A percentile compares a stretch with the other conserved stretches of the same genome.
Conservation (phyloP, 2,329 filamentous ascomycete genomes). For the Capronia epimyces region DNA sequence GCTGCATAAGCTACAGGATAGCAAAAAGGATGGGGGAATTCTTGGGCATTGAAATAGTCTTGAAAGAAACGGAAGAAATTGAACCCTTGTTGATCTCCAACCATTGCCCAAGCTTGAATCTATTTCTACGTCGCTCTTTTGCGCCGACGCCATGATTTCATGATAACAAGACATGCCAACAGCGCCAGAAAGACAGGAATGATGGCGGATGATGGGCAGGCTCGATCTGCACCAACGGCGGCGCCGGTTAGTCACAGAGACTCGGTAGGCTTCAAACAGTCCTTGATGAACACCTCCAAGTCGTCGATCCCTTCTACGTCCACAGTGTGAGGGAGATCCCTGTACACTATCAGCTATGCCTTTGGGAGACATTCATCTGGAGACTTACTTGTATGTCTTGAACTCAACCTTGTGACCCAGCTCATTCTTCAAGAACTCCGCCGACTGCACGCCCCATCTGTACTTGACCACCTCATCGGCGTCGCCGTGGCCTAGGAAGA, state of each 20-base stretch:
- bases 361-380: not conserved
- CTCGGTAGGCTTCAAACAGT: conserved; percentile 28
- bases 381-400: conserved; percentile 62
- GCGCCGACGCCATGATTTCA: conserved; percentile 9
- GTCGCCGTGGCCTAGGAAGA: conserved; percentile 87
- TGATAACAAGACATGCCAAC: conserved; percentile 2
- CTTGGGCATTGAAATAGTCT: conserved; percentile 1
- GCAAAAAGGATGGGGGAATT: not conserved
- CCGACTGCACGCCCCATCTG: conserved; percentile 63
- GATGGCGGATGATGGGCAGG: not conserved
- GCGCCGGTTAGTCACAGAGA: conserved; percentile 12
- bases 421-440: conserved; percentile 60
- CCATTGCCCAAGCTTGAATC: not conserved
- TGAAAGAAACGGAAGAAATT: too few relatives aligned
- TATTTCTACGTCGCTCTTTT: conserved; percentile 10
- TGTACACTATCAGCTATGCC: conserved; percentile 32
- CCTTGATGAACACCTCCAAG: conserved; percentile 60
- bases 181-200: conserved; percentile 8
- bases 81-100: not conserved
- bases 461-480: conserved; percentile 67
- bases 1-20: conserved; percentile 24
- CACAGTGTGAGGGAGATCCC: conserved; percentile 69
- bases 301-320: conserved; percentile 74
- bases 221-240: not conserved
- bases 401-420: conserved; percentile 69